Conservation (phyloP, 2,329 filamentous ascomycete genomes). For the Lecanicillium sp. region DNA sequence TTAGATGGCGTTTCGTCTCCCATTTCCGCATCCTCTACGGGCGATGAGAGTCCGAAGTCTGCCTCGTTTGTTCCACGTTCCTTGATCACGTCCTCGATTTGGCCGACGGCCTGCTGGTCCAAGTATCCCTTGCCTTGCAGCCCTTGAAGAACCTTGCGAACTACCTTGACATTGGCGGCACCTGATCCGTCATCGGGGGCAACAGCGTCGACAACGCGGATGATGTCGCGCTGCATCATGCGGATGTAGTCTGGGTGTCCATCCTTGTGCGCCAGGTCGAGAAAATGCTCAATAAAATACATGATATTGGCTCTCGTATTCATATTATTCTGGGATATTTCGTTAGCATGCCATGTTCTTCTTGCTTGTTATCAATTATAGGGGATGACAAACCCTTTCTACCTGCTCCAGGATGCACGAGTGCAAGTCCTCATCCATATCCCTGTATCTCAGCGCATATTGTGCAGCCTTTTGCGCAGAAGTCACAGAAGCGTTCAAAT, state of each 20-base stretch:
- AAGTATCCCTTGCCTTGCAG: conserved; percentile 67
- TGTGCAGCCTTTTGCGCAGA: conserved; percentile 88
- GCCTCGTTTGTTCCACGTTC: conserved; percentile 62
- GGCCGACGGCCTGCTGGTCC: conserved; percentile 62
- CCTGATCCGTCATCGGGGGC: conserved; percentile 80
- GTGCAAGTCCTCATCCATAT: conserved; percentile 95
- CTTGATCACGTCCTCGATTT: conserved; percentile 78
- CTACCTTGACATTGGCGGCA: conserved; percentile 88
- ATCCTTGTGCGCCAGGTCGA: conserved; percentile 74
- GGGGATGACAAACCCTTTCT: conserved; percentile 55
- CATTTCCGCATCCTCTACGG: conserved; percentile 35
- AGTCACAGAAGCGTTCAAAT: conserved; percentile 82
- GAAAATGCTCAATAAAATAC: conserved; percentile 96
- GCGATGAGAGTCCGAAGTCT: conserved; percentile 45
- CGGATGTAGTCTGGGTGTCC: conserved; percentile 74
- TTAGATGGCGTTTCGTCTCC: conserved; percentile 33
- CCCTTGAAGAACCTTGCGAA: conserved; percentile 66
- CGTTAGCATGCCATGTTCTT: background rate
- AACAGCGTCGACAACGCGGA: conserved; percentile 85
- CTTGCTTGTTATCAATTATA: background rate
- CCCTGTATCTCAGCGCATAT: conserved; percentile 88
- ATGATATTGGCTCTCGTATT: conserved; percentile 98
- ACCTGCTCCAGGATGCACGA: conserved; percentile 96
- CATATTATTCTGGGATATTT: conserved; percentile 65
- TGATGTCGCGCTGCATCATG: conserved; percentile 92